A percentile compares a stretch with the other conserved stretches of the same genome.
Evolutionary conservation across 108 stramenopile genomes (phyloP).

Genomic region (Nitzschia sp.): DNA sequence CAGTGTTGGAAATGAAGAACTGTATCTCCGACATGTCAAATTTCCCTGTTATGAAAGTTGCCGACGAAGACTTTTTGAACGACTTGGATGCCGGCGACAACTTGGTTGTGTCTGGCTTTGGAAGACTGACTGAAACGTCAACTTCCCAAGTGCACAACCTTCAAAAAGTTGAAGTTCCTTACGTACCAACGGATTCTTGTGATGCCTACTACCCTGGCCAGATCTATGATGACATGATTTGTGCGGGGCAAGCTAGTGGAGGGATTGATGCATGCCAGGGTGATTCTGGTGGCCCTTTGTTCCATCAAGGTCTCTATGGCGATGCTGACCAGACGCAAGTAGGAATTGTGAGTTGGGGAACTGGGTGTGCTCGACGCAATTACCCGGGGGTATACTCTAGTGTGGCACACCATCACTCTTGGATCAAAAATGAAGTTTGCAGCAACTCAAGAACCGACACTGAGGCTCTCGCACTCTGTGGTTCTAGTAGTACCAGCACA

Average conservation of each 20-base stretch:
- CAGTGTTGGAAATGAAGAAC: slow-evolving; percentile 23
- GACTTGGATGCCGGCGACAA: background rate
- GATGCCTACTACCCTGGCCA: slow-evolving; percentile 4
- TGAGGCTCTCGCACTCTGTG: slow-evolving; percentile 3
- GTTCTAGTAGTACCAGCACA: background rate
- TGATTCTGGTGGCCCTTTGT: slow-evolving; percentile 56
- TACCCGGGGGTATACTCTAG: slow-evolving; percentile 43
- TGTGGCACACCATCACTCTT: slow-evolving; percentile 11
- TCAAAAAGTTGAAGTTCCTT: slow-evolving; percentile 21
- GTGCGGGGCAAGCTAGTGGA: slow-evolving; percentile 31
- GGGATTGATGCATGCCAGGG: slow-evolving; percentile 52
- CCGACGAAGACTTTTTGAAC: slow-evolving; percentile 12
- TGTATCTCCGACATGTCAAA: slow-evolving; percentile 13
- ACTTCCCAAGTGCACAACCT: slow-evolving; percentile 2
- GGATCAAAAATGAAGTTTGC: slow-evolving; percentile 27
- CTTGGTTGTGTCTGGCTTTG: slow-evolving; percentile 28
- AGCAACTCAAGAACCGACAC: slow-evolving; percentile 7
- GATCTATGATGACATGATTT: slow-evolving; percentile 40
- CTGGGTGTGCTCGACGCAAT: slow-evolving; percentile 38
- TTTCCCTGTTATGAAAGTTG: slow-evolving; percentile 30
- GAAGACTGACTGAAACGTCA: slow-evolving; percentile 6
- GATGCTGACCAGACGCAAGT: slow-evolving; percentile 13
- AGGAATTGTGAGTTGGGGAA: slow-evolving; percentile 51
- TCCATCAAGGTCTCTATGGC: slow-evolving; percentile 4
- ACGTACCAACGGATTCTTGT: slow-evolving; percentile 9